phyloP scores from a whole-genome alignment of 192 early-diverging fungal genomes.

The Backusella tuberculispora region DNA sequence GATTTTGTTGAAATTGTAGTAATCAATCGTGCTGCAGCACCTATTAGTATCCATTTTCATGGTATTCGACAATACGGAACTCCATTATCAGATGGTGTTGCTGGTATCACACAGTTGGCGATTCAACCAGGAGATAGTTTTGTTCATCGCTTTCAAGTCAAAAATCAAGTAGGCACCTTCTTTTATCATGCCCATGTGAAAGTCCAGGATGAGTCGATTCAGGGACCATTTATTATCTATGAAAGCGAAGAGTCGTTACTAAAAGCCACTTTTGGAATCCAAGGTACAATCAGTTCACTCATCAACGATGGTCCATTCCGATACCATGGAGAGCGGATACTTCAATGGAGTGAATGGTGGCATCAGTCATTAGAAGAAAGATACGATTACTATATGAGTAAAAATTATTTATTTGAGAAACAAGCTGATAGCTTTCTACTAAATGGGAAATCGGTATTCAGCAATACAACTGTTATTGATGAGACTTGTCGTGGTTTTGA shows the following conservation, averaged over 20 bases:
- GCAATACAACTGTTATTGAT: neutral
- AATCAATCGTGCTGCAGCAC: slow-evolving; percentile 27
- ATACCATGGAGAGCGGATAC: slow-evolving; percentile 50
- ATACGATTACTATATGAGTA: slow-evolving; percentile 4
- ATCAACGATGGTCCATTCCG: slow-evolving; percentile 5
- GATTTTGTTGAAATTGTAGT: slow-evolving; percentile 49
- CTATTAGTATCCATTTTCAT: slow-evolving; percentile 54
- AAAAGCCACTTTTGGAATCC: neutral
- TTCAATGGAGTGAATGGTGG: slow-evolving; percentile 44
- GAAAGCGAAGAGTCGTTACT: slow-evolving; percentile 1
- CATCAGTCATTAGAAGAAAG: slow-evolving; percentile 29
- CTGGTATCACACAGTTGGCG: slow-evolving; percentile 60
- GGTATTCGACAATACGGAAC: slow-evolving; percentile 45
- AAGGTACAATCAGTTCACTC: neutral
- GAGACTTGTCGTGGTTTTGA: slow-evolving; percentile 18
- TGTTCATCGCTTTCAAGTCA: slow-evolving; percentile 47
- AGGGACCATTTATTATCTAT: slow-evolving; percentile 16
- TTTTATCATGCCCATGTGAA: slow-evolving; percentile 40
- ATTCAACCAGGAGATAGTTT: slow-evolving; percentile 49
- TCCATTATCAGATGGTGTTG: slow-evolving; percentile 54
- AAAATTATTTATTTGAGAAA: neutral
- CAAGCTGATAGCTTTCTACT: slow-evolving; percentile 19
- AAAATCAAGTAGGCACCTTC: slow-evolving; percentile 46
- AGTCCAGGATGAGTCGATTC: slow-evolving; percentile 13
- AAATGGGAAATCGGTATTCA: slow-evolving; percentile 19